Percentiles rank a stretch among this genome's conserved stretches.
Conservation (phyloP, 1,284 basidiomycete species). For the Trichosporon coremiiforme region DNA sequence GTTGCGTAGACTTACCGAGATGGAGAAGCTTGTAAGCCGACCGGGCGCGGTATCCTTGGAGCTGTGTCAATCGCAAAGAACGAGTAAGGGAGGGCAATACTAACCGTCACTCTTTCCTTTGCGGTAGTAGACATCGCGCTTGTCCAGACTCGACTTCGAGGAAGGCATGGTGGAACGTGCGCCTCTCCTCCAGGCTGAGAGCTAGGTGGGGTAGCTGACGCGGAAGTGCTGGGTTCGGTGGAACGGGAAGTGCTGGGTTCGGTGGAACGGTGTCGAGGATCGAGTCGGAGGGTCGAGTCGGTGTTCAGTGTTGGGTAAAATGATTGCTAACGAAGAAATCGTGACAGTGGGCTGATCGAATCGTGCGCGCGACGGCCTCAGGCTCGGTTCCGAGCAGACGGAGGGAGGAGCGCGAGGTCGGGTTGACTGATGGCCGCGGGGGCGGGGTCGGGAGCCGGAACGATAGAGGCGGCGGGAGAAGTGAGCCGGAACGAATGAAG, state of each 20-base stretch:
- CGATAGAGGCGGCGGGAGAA: neutral
- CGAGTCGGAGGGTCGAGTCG: neutral
- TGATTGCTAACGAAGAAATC: neutral
- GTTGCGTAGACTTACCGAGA: slow-evolving; percentile 32
- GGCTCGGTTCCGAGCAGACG: neutral
- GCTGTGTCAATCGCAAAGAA: slow-evolving; percentile 14
- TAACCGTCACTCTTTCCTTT: slow-evolving; percentile 51
- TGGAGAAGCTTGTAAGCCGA: slow-evolving; percentile 62
- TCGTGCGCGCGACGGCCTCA: neutral
- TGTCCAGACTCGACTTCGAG: slow-evolving; percentile 56
- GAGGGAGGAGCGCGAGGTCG: neutral
- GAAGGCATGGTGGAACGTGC: slow-evolving; percentile 40
- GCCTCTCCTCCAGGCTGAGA: neutral
- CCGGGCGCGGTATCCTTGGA: slow-evolving; percentile 60
- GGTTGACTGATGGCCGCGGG: neutral
- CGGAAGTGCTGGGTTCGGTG: neutral
- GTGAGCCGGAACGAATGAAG: neutral
- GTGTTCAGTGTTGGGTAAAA: neutral
- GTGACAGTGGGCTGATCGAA: neutral
- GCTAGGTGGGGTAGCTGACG: neutral
- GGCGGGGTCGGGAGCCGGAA: neutral
- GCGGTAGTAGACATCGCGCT: slow-evolving; percentile 62
- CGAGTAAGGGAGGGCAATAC: slow-evolving; percentile 10
- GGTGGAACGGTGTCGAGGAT: neutral
- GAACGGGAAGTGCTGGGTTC: neutral